Base-by-base conservation (phyloP, 2,329 filamentous ascomycete species). In the Cercospora beticola region DNA sequence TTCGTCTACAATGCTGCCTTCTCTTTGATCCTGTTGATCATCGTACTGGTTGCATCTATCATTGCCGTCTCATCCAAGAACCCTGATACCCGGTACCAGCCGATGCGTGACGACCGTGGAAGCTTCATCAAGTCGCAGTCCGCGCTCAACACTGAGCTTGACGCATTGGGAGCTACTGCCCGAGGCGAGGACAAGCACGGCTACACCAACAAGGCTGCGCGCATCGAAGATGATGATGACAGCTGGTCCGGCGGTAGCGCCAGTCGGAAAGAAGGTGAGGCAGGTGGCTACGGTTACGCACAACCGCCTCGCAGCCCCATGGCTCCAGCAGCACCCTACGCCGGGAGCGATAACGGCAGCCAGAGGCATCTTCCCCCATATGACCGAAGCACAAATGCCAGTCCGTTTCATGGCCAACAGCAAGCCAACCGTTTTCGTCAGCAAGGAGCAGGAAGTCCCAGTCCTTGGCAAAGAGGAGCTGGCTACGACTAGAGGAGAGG, bases 91-190 rank as follows among this genome's bases (percentile, higher is more conserved):
- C 90, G 94, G 70, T 98, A 98, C 82, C 93, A 97, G 81, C 93
- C 93, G 76, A 97, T 98, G 94, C 91, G 91, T 65, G 94, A 98
- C 76, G 94, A 98, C 80, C 90, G 94, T 75, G 93, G 92, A 62
- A 97, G 94, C 9, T 97, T 98, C 83, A 97, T 97, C 89, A 97
- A 97, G 84, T 97, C 93, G 14, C 92, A 95, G 80, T 92, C 92
- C 5, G 90, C 94, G 76, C 84, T 97, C 16, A 92, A 90, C 4
- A 97, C 93, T 7, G 94, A 97, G 81, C 86, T 97, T 62, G 93
- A 97, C 79, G 94, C 94, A 8, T 84, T 97, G 67, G 94, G 92
- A 72, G 92, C 92, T 16, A 97, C 93, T 5, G 94, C 94, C 36
- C 90, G 94, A 77, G 93, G 93, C 67, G 93, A 97, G 78, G 78